Evolutionary conservation across 306 rosid species (phyloP).

Genomic region (Sesbania bispinosa): DNA sequence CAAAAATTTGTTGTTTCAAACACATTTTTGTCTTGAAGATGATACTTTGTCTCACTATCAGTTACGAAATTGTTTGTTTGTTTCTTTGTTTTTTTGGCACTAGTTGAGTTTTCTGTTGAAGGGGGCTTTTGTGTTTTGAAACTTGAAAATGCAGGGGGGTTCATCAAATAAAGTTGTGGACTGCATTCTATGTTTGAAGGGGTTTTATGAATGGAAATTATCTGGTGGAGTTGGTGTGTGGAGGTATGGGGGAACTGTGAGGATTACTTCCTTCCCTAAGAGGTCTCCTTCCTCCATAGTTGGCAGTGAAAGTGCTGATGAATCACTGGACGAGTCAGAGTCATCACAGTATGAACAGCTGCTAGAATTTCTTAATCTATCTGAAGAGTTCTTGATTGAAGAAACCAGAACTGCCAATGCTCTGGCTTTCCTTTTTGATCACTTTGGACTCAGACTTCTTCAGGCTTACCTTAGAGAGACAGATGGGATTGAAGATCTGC

Average conservation of each 20-base stretch:
- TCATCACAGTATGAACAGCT: conserved; percentile 86
- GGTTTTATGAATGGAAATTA: conserved; percentile 87
- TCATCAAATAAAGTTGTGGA: conserved; percentile 90
- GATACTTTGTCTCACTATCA: not conserved
- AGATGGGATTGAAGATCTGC: conserved; percentile 61
- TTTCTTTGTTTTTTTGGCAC: not conserved
- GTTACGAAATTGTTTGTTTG: not conserved
- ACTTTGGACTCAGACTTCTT: conserved; percentile 81
- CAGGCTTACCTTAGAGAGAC: conserved; percentile 86
- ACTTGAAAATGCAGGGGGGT: conserved; percentile 69
- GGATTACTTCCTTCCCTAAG: conserved; percentile 77
- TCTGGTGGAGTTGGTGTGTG: conserved; percentile 94
- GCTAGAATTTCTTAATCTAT: conserved; percentile 73
- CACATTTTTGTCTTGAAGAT: not conserved
- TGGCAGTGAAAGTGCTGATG: conserved; percentile 86
- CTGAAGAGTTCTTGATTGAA: conserved; percentile 64
- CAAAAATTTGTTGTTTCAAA: not conserved
- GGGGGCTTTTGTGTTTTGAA: conserved; percentile 9
- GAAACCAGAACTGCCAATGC: conserved; percentile 70
- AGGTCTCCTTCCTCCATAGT: conserved; percentile 57
- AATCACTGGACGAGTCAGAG: conserved; percentile 74
- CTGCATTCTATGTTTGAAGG: conserved; percentile 95
- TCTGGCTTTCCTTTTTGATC: conserved; percentile 87
- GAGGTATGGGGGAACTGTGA: conserved; percentile 98
- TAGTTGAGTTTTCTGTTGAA: not conserved